phyloP scores from a whole-genome alignment of 139 green algal species.

The Tetratostichococcus sp. region DNA sequence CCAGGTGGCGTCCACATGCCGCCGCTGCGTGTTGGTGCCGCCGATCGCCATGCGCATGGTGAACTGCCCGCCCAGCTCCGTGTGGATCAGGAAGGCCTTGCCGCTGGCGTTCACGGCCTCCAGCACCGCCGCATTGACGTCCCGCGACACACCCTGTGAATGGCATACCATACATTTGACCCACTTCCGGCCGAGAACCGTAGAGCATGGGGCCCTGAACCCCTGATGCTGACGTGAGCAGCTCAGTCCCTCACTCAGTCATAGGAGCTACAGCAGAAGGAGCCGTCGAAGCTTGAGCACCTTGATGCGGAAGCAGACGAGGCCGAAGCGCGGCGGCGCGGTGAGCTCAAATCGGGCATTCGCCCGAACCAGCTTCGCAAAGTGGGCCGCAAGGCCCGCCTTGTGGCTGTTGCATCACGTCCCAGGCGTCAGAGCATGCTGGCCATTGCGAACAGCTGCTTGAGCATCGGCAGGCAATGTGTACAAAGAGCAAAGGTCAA shows the following conservation, averaged over 20 bases:
- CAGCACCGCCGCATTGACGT: conserved; percentile 44
- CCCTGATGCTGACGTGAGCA: too few relatives aligned
- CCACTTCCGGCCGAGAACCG: conserved; percentile 4
- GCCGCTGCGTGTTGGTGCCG: conserved; percentile 34
- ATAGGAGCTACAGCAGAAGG: too few relatives aligned
- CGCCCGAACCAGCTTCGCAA: conserved; percentile 29
- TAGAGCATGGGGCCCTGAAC: too few relatives aligned
- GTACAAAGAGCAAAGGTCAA: too few relatives aligned
- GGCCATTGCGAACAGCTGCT: too few relatives aligned
- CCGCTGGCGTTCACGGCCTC: conserved; percentile 53
- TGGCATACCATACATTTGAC: not conserved
- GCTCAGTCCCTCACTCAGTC: too few relatives aligned
- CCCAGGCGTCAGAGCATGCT: too few relatives aligned
- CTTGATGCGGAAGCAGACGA: conserved; percentile 62
- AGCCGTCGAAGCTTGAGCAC: conserved; percentile 1
- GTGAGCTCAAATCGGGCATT: conserved; percentile 54
- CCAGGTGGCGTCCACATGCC: conserved; percentile 58
- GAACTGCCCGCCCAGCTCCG: conserved; percentile 45
- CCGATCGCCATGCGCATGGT: conserved; percentile 56
- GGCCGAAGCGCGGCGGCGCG: conserved; percentile 47
- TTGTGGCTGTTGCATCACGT: too few relatives aligned
- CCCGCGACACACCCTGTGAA: conserved; percentile 7
- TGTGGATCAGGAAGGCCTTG: conserved; percentile 52
- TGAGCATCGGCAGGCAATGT: too few relatives aligned
- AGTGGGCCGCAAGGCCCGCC: conserved; percentile 42